Conservation (phyloP, 2,329 filamentous ascomycete species). For the Sclerotinia spermophila region DNA sequence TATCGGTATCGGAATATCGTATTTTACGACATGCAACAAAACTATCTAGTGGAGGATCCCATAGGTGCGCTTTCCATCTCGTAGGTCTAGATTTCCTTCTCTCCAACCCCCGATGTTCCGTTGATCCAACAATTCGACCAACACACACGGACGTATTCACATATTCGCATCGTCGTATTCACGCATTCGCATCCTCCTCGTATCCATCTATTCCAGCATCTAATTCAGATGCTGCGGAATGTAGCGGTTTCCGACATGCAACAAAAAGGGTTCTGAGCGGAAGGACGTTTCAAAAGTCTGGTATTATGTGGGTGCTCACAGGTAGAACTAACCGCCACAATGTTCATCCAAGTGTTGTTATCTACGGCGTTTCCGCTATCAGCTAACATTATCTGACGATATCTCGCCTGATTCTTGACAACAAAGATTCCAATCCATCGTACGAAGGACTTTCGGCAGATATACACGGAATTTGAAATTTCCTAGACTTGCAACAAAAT, state of each 20-base stretch:
- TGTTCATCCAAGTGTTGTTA: neutral
- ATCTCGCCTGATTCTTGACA: neutral
- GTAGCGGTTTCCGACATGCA: slow-evolving; percentile 11
- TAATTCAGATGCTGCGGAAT: neutral
- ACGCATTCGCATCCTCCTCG: neutral
- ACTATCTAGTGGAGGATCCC: no score
- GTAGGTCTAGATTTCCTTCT: neutral
- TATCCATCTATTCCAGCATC: neutral
- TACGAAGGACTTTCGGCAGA: neutral
- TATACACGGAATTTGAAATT: neutral
- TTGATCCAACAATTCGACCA: neutral
- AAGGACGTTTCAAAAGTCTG: neutral
- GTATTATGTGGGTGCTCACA: neutral
- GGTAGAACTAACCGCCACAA: neutral
- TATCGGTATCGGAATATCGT: neutral
- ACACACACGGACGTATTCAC: neutral
- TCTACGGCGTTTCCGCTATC: neutral
- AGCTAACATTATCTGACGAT: neutral
- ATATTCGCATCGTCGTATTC: no score
- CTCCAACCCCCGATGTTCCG: neutral
- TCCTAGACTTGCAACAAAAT: slow-evolving; percentile 6
- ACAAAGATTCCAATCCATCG: neutral
- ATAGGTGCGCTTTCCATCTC: neutral
- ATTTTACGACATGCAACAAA: slow-evolving; percentile 2
- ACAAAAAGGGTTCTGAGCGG: neutral